Conservation (phyloP, 257 asterid species). For the Rhazya stricta region DNA sequence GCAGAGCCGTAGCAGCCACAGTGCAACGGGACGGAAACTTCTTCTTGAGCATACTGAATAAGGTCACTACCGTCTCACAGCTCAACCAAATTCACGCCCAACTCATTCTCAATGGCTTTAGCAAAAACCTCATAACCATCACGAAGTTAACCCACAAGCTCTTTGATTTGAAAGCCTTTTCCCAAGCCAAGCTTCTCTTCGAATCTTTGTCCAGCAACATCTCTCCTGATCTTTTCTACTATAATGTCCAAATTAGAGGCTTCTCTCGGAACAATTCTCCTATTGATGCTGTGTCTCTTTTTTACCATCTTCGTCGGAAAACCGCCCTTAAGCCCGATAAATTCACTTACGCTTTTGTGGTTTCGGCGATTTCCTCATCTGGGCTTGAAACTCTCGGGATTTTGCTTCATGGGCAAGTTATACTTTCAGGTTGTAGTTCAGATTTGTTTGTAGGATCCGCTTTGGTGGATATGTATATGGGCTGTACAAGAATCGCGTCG, state of each 20-base stretch:
- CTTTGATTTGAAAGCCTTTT: constrained; percentile 46
- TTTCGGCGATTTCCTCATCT: constrained; percentile 45
- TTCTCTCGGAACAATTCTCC: constrained; percentile 40
- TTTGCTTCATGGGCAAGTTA: constrained; percentile 70
- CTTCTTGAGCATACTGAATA: constrained; percentile 47
- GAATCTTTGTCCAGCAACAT: constrained; percentile 16
- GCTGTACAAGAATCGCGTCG: constrained; percentile 32
- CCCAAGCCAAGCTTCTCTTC: constrained; percentile 62
- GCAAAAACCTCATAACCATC: constrained; percentile 38
- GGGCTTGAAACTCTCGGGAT: constrained; percentile 35
- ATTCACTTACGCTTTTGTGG: constrained; percentile 55
- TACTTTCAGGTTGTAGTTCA: constrained; percentile 53
- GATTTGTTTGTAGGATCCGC: constrained; percentile 87
- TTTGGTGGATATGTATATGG: constrained; percentile 53
- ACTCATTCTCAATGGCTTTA: constrained; percentile 45
- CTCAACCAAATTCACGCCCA: constrained; percentile 69
- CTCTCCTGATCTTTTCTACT: constrained; percentile 72
- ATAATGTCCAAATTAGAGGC: constrained; percentile 77
- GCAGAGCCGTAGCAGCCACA: constrained; percentile 34
- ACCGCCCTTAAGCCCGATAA: constrained; percentile 57
- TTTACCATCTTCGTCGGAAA: constrained; percentile 37
- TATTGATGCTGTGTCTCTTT: constrained; percentile 42
- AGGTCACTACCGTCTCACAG: constrained; percentile 37
- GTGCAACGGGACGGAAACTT: constrained; percentile 40
- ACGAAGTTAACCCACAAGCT: constrained; percentile 69